phyloP scores from a whole-genome alignment of 2,329 filamentous ascomycete genomes.

The Paraphoma chrysanthemicola region DNA sequence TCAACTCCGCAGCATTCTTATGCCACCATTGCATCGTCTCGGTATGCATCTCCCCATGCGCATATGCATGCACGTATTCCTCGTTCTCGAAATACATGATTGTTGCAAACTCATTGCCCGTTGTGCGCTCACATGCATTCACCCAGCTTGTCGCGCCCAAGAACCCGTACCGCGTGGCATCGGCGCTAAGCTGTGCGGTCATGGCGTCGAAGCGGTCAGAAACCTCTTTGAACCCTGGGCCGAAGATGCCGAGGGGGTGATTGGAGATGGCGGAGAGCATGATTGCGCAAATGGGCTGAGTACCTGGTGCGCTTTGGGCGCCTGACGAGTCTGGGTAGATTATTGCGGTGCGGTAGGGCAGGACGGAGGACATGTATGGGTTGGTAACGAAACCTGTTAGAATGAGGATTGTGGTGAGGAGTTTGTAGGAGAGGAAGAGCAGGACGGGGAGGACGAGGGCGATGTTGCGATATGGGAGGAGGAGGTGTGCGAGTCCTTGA shows the following conservation, averaged over 20 bases:
- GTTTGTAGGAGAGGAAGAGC: slow-evolving; percentile 11
- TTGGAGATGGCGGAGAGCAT: slow-evolving; percentile 10
- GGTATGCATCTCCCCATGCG: slow-evolving; percentile 11
- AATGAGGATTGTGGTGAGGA: slow-evolving; percentile 2
- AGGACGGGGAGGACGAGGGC: slow-evolving; percentile 11
- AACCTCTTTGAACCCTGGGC: slow-evolving; percentile 11
- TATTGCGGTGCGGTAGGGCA: slow-evolving; percentile 1
- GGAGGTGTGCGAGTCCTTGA: slow-evolving; percentile 6
- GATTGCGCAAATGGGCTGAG: slow-evolving; percentile 11
- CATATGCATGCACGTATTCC: slow-evolving; percentile 12
- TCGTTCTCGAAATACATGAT: slow-evolving; percentile 18
- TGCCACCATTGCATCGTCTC: slow-evolving; percentile 13
- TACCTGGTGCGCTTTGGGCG: not conserved
- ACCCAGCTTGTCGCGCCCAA: slow-evolving; percentile 10
- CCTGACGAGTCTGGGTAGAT: slow-evolving; percentile 11
- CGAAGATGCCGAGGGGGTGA: slow-evolving; percentile 16
- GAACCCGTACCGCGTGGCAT: slow-evolving; percentile 5
- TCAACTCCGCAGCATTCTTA: slow-evolving; percentile 5
- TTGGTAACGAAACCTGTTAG: slow-evolving; percentile 3
- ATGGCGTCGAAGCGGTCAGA: slow-evolving; percentile 8
- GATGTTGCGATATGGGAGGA: slow-evolving; percentile 16
- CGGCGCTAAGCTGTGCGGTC: not conserved
- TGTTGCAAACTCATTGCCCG: slow-evolving; percentile 9
- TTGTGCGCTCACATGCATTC: slow-evolving; percentile 3
- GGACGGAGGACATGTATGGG: slow-evolving; percentile 2